phyloP scores from a whole-genome alignment of 495 filamentous ascomycete species.

The Penicillium lagena region DNA sequence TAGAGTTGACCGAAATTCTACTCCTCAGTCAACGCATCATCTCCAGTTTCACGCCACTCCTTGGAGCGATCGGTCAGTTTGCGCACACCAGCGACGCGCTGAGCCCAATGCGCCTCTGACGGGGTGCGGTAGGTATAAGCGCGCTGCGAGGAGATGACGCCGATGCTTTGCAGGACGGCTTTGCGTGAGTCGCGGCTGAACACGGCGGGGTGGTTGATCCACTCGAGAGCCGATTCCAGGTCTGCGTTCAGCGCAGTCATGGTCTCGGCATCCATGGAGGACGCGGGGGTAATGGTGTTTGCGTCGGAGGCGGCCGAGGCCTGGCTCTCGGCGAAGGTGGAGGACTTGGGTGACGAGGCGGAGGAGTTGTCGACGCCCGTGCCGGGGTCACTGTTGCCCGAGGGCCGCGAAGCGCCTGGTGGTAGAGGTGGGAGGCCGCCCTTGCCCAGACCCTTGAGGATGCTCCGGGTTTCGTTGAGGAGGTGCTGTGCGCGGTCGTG shows the following conservation, averaged over 20 bases:
- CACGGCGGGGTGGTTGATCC: slow-evolving; percentile 95
- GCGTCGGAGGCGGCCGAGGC: slow-evolving; percentile 37
- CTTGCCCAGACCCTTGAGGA: slow-evolving; percentile 92
- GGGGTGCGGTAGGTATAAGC: slow-evolving; percentile 90
- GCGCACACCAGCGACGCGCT: slow-evolving; percentile 70
- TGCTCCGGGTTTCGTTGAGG: slow-evolving; percentile 86
- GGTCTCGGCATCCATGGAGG: slow-evolving; percentile 69
- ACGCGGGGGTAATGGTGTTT: slow-evolving; percentile 56
- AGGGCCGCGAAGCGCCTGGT: slow-evolving; percentile 32
- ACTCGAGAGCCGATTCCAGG: slow-evolving; percentile 89
- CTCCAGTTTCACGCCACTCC: slow-evolving; percentile 81
- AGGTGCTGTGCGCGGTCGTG: slow-evolving; percentile 91
- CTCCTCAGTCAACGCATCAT: slow-evolving; percentile 82
- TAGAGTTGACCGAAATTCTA: slow-evolving; percentile 9
- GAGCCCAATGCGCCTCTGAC: slow-evolving; percentile 79
- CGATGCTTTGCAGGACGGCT: slow-evolving; percentile 92
- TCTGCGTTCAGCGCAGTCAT: slow-evolving; percentile 87
- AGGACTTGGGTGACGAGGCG: slow-evolving; percentile 35
- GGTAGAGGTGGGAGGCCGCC: slow-evolving; percentile 92
- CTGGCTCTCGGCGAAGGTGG: slow-evolving; percentile 38
- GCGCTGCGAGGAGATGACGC: slow-evolving; percentile 89
- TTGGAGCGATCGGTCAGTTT: slow-evolving; percentile 69
- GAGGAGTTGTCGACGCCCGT: slow-evolving; percentile 30
- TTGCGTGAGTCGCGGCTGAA: slow-evolving; percentile 95
- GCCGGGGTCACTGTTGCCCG: slow-evolving; percentile 30